Evolutionary conservation across 176 grass and related monocot genomes (phyloP).

Genomic region (Rhipidocladum racemiflorum): DNA sequence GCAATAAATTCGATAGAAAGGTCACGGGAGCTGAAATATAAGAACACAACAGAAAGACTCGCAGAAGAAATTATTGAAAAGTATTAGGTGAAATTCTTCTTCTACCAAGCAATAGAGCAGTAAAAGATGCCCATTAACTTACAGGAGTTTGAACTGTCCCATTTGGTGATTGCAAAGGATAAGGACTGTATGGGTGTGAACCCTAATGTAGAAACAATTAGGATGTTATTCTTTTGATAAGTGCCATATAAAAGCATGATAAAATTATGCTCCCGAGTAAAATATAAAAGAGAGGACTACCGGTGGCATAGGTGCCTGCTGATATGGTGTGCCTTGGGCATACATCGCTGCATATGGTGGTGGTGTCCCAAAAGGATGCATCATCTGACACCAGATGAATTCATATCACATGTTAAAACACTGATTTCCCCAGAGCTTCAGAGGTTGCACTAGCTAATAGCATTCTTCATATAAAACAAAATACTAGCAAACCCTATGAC

Average conservation of each 20-base stretch:
- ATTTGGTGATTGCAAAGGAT: conserved; percentile 53
- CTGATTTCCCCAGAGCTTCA: conserved; percentile 24
- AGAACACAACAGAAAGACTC: background rate
- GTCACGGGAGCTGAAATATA: background rate
- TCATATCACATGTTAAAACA: conserved; percentile 30
- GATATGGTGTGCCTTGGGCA: conserved; percentile 58
- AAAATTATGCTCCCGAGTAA: conserved; percentile 19
- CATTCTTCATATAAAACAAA: conserved; percentile 26
- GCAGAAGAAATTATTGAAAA: background rate
- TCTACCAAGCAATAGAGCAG: conserved; percentile 20
- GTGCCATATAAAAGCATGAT: conserved; percentile 3
- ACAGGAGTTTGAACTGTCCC: conserved; percentile 55
- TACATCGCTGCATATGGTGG: conserved; percentile 58
- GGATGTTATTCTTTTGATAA: background rate
- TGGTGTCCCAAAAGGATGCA: conserved; percentile 53
- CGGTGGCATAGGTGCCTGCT: conserved; percentile 44
- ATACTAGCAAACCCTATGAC: conserved; percentile 7
- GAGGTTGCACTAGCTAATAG: conserved; percentile 6
- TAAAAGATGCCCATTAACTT: conserved; percentile 37
- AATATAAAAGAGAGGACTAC: conserved; percentile 33
- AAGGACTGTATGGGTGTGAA: conserved; percentile 55
- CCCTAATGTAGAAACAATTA: conserved; percentile 38
- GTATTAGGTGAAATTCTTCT: background rate
- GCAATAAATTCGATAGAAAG: conserved; percentile 11
- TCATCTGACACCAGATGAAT: conserved; percentile 47